phyloP scores from a whole-genome alignment of 2,329 filamentous ascomycete genomes.

The Verticillium klebahnii region DNA sequence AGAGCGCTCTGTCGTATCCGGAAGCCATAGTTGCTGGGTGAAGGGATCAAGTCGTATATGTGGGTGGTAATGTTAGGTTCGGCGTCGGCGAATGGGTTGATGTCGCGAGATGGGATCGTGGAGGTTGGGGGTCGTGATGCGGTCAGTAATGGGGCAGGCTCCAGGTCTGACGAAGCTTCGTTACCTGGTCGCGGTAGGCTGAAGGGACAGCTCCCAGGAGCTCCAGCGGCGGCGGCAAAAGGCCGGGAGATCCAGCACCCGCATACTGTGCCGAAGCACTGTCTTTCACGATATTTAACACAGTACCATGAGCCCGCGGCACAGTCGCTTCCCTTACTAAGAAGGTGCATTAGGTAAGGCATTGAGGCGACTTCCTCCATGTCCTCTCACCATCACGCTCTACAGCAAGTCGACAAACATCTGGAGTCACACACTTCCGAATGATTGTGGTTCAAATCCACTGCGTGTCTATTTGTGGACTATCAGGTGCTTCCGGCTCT shows the following conservation, averaged over 20 bases:
- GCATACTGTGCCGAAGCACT: background rate
- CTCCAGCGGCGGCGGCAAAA: conserved; percentile 6
- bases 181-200: conserved; percentile 14
- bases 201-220: conserved; percentile 12
- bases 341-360: too few relatives aligned
- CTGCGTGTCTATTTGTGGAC: background rate
- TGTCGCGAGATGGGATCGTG: conserved; percentile 2
- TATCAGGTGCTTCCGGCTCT: background rate
- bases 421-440: too few relatives aligned
- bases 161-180: conserved; percentile 24
- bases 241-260: background rate
- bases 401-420: too few relatives aligned
- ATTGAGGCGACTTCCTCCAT: too few relatives aligned
- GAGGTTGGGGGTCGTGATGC: conserved; percentile 8
- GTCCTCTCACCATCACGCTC: too few relatives aligned
- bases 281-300: background rate
- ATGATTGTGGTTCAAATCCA: too few relatives aligned
- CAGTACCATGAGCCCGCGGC: too few relatives aligned
- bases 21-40: conserved; percentile 62
- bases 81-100: conserved; percentile 5
- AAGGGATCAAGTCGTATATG: background rate
- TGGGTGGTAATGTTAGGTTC: background rate
- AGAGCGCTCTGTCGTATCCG: conserved; percentile 98
- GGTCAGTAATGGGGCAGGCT: conserved; percentile 16
- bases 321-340: background rate